Conservation (phyloP, 768 basidiomycete species). For the Cyathus striatus region DNA sequence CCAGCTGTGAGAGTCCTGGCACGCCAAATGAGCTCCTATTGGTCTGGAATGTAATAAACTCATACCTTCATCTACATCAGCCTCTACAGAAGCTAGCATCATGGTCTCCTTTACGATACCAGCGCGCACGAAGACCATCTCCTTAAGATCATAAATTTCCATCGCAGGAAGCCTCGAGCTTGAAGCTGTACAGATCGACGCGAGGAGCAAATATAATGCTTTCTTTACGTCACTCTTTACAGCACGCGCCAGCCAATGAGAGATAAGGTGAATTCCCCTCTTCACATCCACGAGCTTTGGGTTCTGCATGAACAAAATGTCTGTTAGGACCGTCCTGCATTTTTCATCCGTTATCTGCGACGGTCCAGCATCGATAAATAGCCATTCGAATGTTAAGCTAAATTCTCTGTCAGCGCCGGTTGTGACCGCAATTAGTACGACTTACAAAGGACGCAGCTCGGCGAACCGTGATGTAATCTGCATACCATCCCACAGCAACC, state of each 20-base stretch:
- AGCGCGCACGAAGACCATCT: constrained; percentile 26
- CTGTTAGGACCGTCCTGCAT: constrained; percentile 28
- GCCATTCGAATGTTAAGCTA: constrained; percentile 35
- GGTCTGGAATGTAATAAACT: not conserved
- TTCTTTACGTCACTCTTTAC: constrained; percentile 8
- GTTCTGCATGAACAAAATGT: constrained; percentile 18
- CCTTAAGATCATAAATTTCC: constrained; percentile 34
- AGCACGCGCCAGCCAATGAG: constrained; percentile 6
- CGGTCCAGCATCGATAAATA: constrained; percentile 32
- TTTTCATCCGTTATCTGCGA: constrained; percentile 17
- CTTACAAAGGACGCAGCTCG: constrained; percentile 22
- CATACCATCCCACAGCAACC: constrained; percentile 36
- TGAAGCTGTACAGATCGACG: constrained; percentile 26
- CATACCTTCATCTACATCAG: constrained; percentile 28
- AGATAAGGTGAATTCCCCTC: not conserved
- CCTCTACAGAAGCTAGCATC: constrained; percentile 16
- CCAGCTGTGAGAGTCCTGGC: constrained; percentile 38
- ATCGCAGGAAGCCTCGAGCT: constrained; percentile 15
- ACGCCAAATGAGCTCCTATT: not conserved
- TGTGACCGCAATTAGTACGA: constrained; percentile 1
- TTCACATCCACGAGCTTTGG: constrained; percentile 22
- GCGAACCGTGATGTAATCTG: constrained; percentile 17
- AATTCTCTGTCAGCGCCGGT: constrained; percentile 2
- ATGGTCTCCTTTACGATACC: constrained; percentile 28
- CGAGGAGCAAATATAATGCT: constrained; percentile 32